A percentile compares a stretch with the other conserved stretches of the same genome.
Evolutionary conservation across 768 basidiomycete genomes (phyloP).

Genomic region (Termitomyces sp.): DNA sequence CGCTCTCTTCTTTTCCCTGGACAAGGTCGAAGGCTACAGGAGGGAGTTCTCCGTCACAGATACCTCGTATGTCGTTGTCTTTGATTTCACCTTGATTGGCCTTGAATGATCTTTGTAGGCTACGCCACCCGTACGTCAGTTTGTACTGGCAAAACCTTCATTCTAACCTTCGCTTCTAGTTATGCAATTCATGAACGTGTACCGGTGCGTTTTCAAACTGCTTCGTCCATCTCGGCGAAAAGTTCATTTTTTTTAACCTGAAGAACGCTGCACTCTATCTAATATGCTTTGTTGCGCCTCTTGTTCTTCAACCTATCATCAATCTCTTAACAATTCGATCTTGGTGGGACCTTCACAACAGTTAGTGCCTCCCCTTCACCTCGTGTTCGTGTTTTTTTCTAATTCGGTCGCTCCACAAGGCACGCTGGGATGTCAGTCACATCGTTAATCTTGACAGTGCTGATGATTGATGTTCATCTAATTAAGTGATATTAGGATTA

Average conservation of each 20-base stretch:
- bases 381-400: not conserved
- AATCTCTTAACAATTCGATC: slow-evolving; percentile 71
- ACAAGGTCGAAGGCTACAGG: slow-evolving; percentile 66
- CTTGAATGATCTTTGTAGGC: slow-evolving; percentile 21
- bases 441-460: not conserved
- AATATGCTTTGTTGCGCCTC: slow-evolving; percentile 57
- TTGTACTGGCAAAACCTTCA: not conserved
- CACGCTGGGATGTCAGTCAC: slow-evolving; percentile 33
- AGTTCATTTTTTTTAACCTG: not conserved
- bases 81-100: slow-evolving; percentile 3
- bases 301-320: slow-evolving; percentile 62
- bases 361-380: slow-evolving; percentile 24
- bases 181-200: slow-evolving; percentile 74
- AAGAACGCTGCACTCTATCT: slow-evolving; percentile 46
- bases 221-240: slow-evolving; percentile 2
- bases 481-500: slow-evolving; percentile 63
- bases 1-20: slow-evolving; percentile 53
- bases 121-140: slow-evolving; percentile 33
- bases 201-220: slow-evolving; percentile 40
- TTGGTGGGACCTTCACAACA: slow-evolving; percentile 86
- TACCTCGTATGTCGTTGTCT: slow-evolving; percentile 49
- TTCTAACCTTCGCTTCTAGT: slow-evolving; percentile 26
- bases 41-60: slow-evolving; percentile 76
- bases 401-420: slow-evolving; percentile 20
- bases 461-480: not conserved